Evolutionary conservation across 163 green algal genomes (phyloP), one percentile per base, ranked within the genome.

Genomic region (Scenedesmus sp.): DNA sequence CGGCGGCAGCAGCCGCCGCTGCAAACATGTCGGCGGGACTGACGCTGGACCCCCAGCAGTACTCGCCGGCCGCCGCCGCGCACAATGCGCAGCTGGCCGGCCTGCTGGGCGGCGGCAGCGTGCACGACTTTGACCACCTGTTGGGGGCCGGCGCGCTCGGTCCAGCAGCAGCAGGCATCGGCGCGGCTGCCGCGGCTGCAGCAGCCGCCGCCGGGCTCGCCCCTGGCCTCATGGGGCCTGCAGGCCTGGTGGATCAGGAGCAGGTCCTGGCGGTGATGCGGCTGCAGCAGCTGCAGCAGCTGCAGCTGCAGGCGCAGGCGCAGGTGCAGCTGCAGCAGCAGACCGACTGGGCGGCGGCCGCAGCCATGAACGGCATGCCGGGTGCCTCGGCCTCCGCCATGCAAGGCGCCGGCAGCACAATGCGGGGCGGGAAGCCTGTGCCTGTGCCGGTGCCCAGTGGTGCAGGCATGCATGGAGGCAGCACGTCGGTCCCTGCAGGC

Each of bases 231-330:
- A 33, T 49, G 35, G 35, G 35, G 2, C 0, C 35, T n/a, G 35
- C 35, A 0, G 72, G 35, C 26, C 10, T 49, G n/a, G 37, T 49
- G 3, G 35, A 81, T 81, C 72, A 81, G 35, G 35, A 81, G 2
- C 35, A 81, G 37, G 65, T 76, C 16, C 26, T 76, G 18, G 30
- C 65, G 7, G 65, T 76, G 7, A 76, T 76, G 65, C 30, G 65
- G 65, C 72, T 49, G 12, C 40, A 83, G 76, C 76, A 83, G 40
- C 24, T 53, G 42, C 76, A 83, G 76, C 76, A 83, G 76, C 76
- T 53, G 76, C 76, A 59, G 76, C 76, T 53, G 76, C 40, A 53
- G 16, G 35, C 35, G 33, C 73, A 43, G 12, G 73, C 33, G 73
- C 73, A 53, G 53, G 51, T 33, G 42, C 35, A 78, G 49, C n/a